These are phyloP conservation scores for Phascolomyces articulosus DNA, from an alignment of 371 early-diverging fungal species.

Conservation along the genomic window DNA sequence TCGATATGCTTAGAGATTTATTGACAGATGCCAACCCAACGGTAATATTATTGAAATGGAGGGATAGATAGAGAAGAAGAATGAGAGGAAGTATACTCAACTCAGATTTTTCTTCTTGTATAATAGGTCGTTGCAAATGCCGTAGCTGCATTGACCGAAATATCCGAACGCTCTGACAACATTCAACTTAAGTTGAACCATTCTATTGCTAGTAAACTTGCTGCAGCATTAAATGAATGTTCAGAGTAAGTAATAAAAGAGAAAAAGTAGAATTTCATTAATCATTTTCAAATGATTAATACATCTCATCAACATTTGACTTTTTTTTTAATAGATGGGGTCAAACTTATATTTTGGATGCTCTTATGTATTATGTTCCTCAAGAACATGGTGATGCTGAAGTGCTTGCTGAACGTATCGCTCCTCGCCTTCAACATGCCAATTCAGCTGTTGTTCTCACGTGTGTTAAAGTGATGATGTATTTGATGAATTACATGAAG, in stretches of 20 bases:
- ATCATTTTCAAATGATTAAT: too few species aligned
- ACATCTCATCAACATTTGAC: neutral
- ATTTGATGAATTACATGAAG: slow-evolving; percentile 87
- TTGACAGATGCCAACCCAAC: slow-evolving; percentile 93
- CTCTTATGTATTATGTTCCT: slow-evolving; percentile 83
- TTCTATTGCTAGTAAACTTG: slow-evolving; percentile 82
- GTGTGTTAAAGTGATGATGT: slow-evolving; percentile 87
- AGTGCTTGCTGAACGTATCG: slow-evolving; percentile 83
- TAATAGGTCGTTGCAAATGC: slow-evolving; percentile 92
- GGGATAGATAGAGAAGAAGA: too few species aligned
- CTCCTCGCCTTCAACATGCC: slow-evolving; percentile 93
- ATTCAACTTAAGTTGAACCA: slow-evolving; percentile 83
- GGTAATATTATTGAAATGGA: slow-evolving; percentile 49
- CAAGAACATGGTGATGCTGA: slow-evolving; percentile 86
- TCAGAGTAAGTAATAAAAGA: slow-evolving; percentile 70
- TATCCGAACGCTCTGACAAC: slow-evolving; percentile 80
- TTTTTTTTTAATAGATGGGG: slow-evolving; percentile 78
- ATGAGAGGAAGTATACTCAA: too few species aligned
- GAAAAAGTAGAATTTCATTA: too few species aligned
- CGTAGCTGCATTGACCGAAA: slow-evolving; percentile 93
- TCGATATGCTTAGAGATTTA: slow-evolving; percentile 85
- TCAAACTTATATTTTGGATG: slow-evolving; percentile 91
- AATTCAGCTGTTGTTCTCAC: slow-evolving; percentile 95
- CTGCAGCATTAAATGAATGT: slow-evolving; percentile 96
- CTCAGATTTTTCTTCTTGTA: too few species aligned